Base-by-base conservation (phyloP, 768 basidiomycete genomes). In the Pleurotus salmoneostramineus region DNA sequence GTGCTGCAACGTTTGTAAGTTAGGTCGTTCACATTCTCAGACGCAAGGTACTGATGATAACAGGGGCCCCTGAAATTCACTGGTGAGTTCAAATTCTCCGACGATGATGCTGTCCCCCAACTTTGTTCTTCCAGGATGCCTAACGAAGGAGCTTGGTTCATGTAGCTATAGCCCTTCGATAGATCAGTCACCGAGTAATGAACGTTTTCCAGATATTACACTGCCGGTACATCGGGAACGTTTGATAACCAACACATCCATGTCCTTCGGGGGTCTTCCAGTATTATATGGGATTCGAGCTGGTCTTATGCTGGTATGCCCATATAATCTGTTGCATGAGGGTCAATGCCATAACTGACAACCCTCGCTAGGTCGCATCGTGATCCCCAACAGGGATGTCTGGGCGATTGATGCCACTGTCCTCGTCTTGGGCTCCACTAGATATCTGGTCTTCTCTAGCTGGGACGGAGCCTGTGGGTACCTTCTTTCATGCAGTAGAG, bases 351-450 rank as follows among this genome's bases (percentile, higher is more conserved):
- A n/a, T n/a, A n/a, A n/a, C n/a, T 31, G 14, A 44, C 21, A 5
- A 7, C n/a, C 11, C 44, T 15, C 10, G 27, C 21, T 43, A 70
- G 68, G 62, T 2, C 70, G 71, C 21, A 68, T 73, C 34, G 62
- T 50, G 5, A 69, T 71, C 15, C 71, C 71, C 3, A 68, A 68
- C 51, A 62, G 71, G 7, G 72, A 74, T 55, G 71, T 71, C 5
- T 71, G 70, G 72, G 65, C 68, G 11, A 73, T 74, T 46, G 72
- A 74, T 50, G 68, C 65, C 6, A 74, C 70, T 5, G 61, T 73
- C 1, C 58, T 72, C 14, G 57, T 71, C 14, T 15, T 66, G 12
- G 64, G 64, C 8, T 37, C 62, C 1, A 65, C 60, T 7, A 56
- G 60, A 5, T 74, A 74, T 44, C 58, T 72, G 7, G 70, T 74